Evolutionary conservation across 306 rosid species (phyloP).

Genomic region (Heteromeles arbutifolia): DNA sequence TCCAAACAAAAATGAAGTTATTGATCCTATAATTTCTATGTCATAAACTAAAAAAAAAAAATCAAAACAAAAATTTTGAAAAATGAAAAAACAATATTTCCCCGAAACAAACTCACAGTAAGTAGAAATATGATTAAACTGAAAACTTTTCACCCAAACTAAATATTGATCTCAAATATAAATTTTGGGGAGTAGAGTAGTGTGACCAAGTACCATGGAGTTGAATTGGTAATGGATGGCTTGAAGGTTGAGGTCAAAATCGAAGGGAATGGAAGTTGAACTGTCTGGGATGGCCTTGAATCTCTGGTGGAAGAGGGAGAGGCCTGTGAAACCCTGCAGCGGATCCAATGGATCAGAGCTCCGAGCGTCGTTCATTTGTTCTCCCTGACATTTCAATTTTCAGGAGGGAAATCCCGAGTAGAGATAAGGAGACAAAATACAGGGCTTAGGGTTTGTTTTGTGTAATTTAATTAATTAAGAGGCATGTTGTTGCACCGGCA

Average conservation of each 20-base stretch:
- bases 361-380: constrained; percentile 25
- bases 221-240: constrained; percentile 47
- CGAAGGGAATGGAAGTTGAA: constrained; percentile 23
- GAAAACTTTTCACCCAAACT: background rate
- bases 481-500: background rate
- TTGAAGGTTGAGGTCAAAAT: constrained; percentile 34
- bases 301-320: constrained; percentile 40
- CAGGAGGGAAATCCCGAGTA: constrained; percentile 4
- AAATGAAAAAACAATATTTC: background rate
- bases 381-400: constrained; percentile 4
- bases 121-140: background rate
- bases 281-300: constrained; percentile 3
- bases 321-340: constrained; percentile 44
- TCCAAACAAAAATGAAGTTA: background rate
- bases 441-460: background rate
- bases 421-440: background rate
- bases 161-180: background rate
- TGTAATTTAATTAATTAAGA: background rate
- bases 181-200: background rate
- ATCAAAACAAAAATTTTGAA: background rate
- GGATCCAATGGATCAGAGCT: constrained; percentile 37
- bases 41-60: background rate
- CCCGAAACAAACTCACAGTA: background rate
- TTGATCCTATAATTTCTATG: background rate
- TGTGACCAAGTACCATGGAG: constrained; percentile 36